Evolutionary conservation across 2,329 filamentous ascomycete genomes (phyloP).

Genomic region (Hypoxylon sp.): DNA sequence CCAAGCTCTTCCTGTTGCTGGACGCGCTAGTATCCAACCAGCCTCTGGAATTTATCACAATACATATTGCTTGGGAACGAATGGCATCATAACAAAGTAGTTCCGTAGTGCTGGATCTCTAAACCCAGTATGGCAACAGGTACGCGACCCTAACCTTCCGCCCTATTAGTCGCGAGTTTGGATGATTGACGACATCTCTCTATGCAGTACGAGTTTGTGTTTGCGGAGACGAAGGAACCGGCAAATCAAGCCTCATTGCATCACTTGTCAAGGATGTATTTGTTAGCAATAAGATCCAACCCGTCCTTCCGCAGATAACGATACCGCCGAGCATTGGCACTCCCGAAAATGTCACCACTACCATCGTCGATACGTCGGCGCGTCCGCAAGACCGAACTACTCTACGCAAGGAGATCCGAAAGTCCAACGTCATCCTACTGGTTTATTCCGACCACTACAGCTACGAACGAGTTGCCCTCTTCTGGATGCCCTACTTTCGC

Average conservation of each 20-base stretch:
- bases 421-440: conserved; percentile 95
- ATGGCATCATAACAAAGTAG: conserved; percentile 45
- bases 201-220: conserved; percentile 90
- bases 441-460: conserved; percentile 99
- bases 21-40: conserved; percentile 2
- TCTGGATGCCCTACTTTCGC: conserved; percentile 99
- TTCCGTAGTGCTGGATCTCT: conserved; percentile 36
- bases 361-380: conserved; percentile 96
- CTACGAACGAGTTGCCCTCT: conserved; percentile 95
- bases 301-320: conserved; percentile 93
- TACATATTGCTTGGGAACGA: conserved; percentile 31
- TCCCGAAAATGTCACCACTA: conserved; percentile 96
- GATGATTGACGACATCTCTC: conserved; percentile 24
- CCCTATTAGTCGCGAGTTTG: conserved; percentile 15
- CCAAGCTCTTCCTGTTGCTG: neutral
- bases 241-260: conserved; percentile 93
- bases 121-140: conserved; percentile 51
- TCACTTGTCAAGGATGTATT: conserved; percentile 98
- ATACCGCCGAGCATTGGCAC: conserved; percentile 94
- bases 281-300: conserved; percentile 94
- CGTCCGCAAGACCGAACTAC: conserved; percentile 92
- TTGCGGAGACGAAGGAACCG: conserved; percentile 95
- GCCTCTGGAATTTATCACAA: neutral
- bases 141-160: conserved; percentile 23
- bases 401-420: conserved; percentile 93